phyloP scores from a whole-genome alignment of 2,329 filamentous ascomycete genomes.

The Aspergillus novofumigatus region DNA sequence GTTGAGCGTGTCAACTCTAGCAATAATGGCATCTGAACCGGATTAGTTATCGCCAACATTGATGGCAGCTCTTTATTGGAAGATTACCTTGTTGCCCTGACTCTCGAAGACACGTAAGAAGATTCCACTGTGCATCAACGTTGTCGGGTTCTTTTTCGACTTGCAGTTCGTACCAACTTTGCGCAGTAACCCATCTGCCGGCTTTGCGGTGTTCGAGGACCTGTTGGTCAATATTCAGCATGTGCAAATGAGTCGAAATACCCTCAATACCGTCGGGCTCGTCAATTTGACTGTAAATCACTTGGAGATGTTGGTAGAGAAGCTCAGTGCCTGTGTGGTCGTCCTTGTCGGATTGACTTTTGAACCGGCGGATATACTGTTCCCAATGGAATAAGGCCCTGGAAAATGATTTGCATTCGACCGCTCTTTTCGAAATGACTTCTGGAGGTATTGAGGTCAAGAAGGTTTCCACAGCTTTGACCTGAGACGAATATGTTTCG shows the following conservation, averaged over 20 bases:
- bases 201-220: slow-evolving; percentile 89
- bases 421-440: slow-evolving; percentile 72
- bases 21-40: slow-evolving; percentile 69
- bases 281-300: slow-evolving; percentile 96
- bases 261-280: slow-evolving; percentile 96
- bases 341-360: slow-evolving; percentile 42
- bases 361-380: slow-evolving; percentile 69
- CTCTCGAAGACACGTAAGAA: slow-evolving; percentile 84
- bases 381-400: slow-evolving; percentile 93
- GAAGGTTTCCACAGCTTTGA: slow-evolving; percentile 67
- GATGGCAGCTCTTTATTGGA: neutral
- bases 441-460: slow-evolving; percentile 66
- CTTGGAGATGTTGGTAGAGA: slow-evolving; percentile 74
- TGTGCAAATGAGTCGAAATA: slow-evolving; percentile 79
- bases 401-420: slow-evolving; percentile 92
- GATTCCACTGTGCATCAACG: slow-evolving; percentile 71
- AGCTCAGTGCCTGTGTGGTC: slow-evolving; percentile 54
- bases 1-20: slow-evolving; percentile 76
- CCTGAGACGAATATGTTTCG: slow-evolving; percentile 38
- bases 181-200: slow-evolving; percentile 87
- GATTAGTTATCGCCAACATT: neutral
- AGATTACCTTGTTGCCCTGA: slow-evolving; percentile 84
- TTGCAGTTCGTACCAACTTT: slow-evolving; percentile 95
- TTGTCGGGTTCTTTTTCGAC: slow-evolving; percentile 75
- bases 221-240: slow-evolving; percentile 89